Evolutionary conservation across 495 filamentous ascomycete species (phyloP).

Genomic region (Aspergillus haitiensis): DNA sequence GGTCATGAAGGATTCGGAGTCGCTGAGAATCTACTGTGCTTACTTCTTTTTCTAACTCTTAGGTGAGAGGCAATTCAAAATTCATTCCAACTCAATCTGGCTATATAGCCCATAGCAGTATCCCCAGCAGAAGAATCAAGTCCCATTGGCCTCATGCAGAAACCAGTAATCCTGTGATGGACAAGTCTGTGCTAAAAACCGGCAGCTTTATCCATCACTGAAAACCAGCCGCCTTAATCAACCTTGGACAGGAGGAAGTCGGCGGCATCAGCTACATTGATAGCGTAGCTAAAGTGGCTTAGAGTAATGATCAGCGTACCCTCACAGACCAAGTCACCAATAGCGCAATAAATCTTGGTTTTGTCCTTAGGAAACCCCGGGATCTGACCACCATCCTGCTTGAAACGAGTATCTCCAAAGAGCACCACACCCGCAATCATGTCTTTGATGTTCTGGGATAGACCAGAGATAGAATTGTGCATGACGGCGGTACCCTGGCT

Average conservation of each 20-base stretch:
- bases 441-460: slow-evolving; percentile 37
- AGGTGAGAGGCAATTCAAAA: too few relatives aligned
- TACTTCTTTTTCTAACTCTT: background rate
- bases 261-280: slow-evolving; percentile 22
- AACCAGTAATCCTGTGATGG: too few relatives aligned
- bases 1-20: background rate
- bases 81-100: too few relatives aligned
- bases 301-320: slow-evolving; percentile 50
- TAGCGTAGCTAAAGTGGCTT: slow-evolving; percentile 47
- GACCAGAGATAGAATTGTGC: slow-evolving; percentile 46
- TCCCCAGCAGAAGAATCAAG: too few relatives aligned
- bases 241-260: slow-evolving; percentile 19
- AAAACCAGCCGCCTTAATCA: too few relatives aligned
- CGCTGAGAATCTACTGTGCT: background rate
- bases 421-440: slow-evolving; percentile 53
- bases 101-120: too few relatives aligned
- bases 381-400: slow-evolving; percentile 48
- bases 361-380: slow-evolving; percentile 46
- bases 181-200: too few relatives aligned
- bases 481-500: slow-evolving; percentile 57
- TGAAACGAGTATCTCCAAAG: slow-evolving; percentile 58
- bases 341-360: slow-evolving; percentile 51
- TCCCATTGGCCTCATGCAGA: too few relatives aligned
- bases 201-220: too few relatives aligned
- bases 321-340: slow-evolving; percentile 52